Base-by-base conservation (phyloP, 2,329 filamentous ascomycete species). In the Claviceps sp. region DNA sequence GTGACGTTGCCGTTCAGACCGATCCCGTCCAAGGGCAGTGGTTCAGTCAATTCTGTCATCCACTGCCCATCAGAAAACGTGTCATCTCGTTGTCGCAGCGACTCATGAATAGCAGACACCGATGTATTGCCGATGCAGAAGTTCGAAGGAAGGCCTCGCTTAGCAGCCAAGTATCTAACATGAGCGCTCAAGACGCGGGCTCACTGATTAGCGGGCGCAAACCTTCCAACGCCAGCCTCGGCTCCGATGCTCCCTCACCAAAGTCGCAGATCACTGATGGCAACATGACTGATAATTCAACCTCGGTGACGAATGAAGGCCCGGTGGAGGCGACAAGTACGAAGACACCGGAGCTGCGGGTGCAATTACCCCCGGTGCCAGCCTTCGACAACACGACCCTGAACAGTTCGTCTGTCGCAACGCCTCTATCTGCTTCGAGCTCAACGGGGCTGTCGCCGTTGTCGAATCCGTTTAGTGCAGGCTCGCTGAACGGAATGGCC, bases 311-410 rank as follows among this genome's bases (percentile, higher is more conserved):
- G 16, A 50, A 40, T 2, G 38, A 46, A 3, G 9, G 49, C 14
- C 48, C 34, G 5, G 11, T 43, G 11, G 45, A 52, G 44, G 4
- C 47, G 47, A 2, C 45, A n/a, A 74, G 67, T 57, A 64, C 56
- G 40, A 75, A 66, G 51, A 68, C 70, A 1, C 69, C 71, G 0
- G 73, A 78, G 49, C 57, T 78, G 4, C 69, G 70, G 13, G 75
- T 83, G 6, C 77, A 82, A 51, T 66, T 82, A 62, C 79, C 80
- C 7, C 74, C 78, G 2, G 68, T 77, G 1, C 76, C 78, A 0
- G 60, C 67, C 0, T 79, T 82, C 36, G 69, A 71, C 48, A 70
- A 61, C 44, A 60, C 68, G 1, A 62, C 61, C 1, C 58, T 70
- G 17, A 62, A 60, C 2, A 69, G 49, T 4, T 44, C 44, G 9